Base-by-base conservation (phyloP, 352 stramenopile species). In the Globisporangium polare region DNA sequence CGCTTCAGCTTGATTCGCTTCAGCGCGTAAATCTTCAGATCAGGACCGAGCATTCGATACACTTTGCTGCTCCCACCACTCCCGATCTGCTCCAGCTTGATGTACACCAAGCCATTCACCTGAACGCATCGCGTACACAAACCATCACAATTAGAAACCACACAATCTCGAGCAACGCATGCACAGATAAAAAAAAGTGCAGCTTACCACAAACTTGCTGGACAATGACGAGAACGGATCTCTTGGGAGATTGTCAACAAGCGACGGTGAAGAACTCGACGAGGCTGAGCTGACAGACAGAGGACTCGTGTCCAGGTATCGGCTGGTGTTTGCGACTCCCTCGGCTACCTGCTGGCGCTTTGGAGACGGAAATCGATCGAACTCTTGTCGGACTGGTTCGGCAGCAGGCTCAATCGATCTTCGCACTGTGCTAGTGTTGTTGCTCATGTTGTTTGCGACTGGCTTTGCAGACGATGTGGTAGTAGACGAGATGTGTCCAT, bases 31-130 rank as follows among this genome's bases (percentile, higher is more conserved):
- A 99, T 97, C 41, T 96, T 89, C 50, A 94, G 85, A 62, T 98
- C 89, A 8, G 88, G 85, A 0, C 91, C 94, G 7, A 99, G 79
- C 59, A 98, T 97, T 26, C 95, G 77, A 66, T 98, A 99, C 1
- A 99, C 97, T 77, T 99, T 98, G 74, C 94, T 98, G 56, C 93
- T 98, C 0, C 97, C 97, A 20, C 97, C 97, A 62, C 96, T 97
- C 39, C 97, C 97, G 61, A 99, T 98, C 24, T 98, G 80, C 54
- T 97, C 96, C 26, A 99, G 80, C 63, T 98, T 98, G 20, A 96
- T 92, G 64, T 99, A 99, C 17, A 79, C 86, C 37, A 85, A 71
- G 24, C 87, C 87, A 47, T 98, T 97, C 2, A 99, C 91, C 78
- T 83, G 56, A 18, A 9, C 33, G 1, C 26, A 27, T n/a, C n/a